These are phyloP conservation scores for Poronia punctata DNA, from an alignment of 495 filamentous ascomycete genomes.

Conservation along the genomic window DNA sequence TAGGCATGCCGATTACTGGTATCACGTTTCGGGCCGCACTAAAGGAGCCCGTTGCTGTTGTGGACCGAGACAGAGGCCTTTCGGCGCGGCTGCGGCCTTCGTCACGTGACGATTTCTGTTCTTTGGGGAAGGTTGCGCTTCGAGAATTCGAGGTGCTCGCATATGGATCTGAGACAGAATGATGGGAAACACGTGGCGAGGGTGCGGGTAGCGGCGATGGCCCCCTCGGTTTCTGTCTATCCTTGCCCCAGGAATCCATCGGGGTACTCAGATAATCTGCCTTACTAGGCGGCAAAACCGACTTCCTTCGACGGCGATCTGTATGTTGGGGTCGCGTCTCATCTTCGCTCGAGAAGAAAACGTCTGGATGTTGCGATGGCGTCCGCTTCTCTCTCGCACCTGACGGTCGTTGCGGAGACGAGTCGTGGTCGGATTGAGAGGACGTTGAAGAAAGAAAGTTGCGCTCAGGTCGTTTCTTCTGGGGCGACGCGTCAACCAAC, in stretches of 20 bases:
- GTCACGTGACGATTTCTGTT: constrained; percentile 18
- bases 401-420: constrained; percentile 13
- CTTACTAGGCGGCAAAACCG: constrained; percentile 3
- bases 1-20: constrained; percentile 7
- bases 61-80: constrained; percentile 21
- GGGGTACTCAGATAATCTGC: constrained; percentile 7
- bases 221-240: constrained; percentile 14
- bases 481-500: constrained; percentile 9
- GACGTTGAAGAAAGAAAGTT: constrained; percentile 3
- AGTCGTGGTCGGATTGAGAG: constrained; percentile 16
- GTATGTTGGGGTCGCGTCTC: constrained; percentile 8
- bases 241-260: constrained; percentile 11
- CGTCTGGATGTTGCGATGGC: constrained; percentile 13
- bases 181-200: constrained; percentile 16
- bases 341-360: constrained; percentile 23
- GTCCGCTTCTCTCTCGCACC: constrained; percentile 9
- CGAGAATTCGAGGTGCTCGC: constrained; percentile 21
- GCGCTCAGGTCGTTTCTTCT: constrained; percentile 11
- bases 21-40: constrained; percentile 18
- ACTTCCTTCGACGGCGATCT: constrained; percentile 13
- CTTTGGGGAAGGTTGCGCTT: constrained; percentile 30
- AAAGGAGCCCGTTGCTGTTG: constrained; percentile 15
- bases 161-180: constrained; percentile 16
- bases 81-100: constrained; percentile 25
- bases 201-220: constrained; percentile 20